phyloP scores from a whole-genome alignment of 2,329 filamentous ascomycete genomes.

The Trichoderma simmonsii region DNA sequence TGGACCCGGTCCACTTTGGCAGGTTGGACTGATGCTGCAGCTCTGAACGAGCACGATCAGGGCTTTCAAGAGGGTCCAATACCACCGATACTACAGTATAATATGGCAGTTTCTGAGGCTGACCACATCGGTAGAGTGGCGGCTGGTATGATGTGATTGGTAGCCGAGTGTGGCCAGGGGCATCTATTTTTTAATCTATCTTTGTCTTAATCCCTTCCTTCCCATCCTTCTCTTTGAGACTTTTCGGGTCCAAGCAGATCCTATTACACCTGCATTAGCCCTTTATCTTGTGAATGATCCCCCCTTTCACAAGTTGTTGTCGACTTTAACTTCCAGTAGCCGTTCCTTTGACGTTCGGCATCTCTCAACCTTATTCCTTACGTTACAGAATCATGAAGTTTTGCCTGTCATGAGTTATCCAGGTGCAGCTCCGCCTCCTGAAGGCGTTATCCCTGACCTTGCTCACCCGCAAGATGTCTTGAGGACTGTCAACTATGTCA shows the following conservation, averaged over 20 bases:
- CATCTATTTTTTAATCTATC: neutral
- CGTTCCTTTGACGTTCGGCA: neutral
- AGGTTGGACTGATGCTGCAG: neutral
- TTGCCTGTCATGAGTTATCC: conserved; percentile 21
- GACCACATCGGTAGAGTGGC: neutral
- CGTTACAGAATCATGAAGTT: neutral
- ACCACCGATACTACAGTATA: neutral
- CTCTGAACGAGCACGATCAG: neutral
- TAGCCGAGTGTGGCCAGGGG: neutral
- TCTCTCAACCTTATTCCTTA: neutral
- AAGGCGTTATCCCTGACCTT: conserved; percentile 27
- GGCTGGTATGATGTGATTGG: neutral
- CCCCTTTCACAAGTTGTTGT: neutral
- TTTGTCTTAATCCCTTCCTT: neutral
- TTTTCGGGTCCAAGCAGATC: neutral
- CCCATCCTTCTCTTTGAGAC: neutral
- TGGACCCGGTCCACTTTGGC: neutral
- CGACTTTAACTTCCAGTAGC: neutral
- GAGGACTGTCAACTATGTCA: conserved; percentile 28
- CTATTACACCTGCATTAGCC: neutral
- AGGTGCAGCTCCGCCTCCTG: conserved; percentile 26
- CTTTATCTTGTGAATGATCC: neutral
- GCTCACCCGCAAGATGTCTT: conserved; percentile 29
- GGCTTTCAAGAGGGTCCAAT: neutral
- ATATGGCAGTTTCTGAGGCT: neutral